A percentile compares a stretch with the other conserved stretches of the same genome.
Evolutionary conservation across 2,329 filamentous ascomycete genomes (phyloP).

Genomic region (Seiridium cupressi): DNA sequence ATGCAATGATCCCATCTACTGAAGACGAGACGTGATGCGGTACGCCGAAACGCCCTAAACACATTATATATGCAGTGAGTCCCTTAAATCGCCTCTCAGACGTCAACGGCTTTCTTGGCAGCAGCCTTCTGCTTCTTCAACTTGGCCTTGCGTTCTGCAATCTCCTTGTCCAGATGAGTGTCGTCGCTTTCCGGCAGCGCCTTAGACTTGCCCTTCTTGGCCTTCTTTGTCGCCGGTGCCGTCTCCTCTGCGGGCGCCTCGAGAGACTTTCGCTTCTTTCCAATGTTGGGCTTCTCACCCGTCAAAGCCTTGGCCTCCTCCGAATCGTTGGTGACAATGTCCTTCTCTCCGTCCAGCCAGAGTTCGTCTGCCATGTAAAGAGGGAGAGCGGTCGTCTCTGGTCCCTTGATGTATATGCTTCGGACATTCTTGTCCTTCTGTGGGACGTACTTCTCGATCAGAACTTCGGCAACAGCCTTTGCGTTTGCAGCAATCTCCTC

Average conservation of each 20-base stretch:
- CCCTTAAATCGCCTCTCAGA: constrained; percentile 24
- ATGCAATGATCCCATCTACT: constrained; percentile 9
- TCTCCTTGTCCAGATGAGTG: constrained; percentile 55
- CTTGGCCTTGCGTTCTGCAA: constrained; percentile 56
- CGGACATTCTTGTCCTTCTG: constrained; percentile 87
- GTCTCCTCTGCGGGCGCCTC: constrained; percentile 19
- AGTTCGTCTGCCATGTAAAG: constrained; percentile 92
- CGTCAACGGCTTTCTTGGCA: constrained; percentile 50
- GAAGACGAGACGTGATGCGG: not conserved
- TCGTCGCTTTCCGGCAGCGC: constrained; percentile 44
- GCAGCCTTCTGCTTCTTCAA: constrained; percentile 59
- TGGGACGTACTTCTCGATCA: constrained; percentile 78
- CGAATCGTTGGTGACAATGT: constrained; percentile 60
- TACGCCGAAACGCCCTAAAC: constrained; percentile 7
- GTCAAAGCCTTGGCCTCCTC: constrained; percentile 45
- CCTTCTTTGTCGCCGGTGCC: constrained; percentile 22
- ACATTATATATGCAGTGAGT: constrained; percentile 14
- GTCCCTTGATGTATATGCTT: constrained; percentile 85
- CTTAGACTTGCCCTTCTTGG: constrained; percentile 25
- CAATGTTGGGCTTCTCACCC: constrained; percentile 53
- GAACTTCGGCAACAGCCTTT: constrained; percentile 62
- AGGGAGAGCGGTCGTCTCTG: constrained; percentile 84
- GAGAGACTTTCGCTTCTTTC: constrained; percentile 63
- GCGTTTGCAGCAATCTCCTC: constrained; percentile 81
- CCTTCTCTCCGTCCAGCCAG: constrained; percentile 72